Evolutionary conservation across 1,284 basidiomycete species (phyloP).

Genomic region (Ganoderma sinense): DNA sequence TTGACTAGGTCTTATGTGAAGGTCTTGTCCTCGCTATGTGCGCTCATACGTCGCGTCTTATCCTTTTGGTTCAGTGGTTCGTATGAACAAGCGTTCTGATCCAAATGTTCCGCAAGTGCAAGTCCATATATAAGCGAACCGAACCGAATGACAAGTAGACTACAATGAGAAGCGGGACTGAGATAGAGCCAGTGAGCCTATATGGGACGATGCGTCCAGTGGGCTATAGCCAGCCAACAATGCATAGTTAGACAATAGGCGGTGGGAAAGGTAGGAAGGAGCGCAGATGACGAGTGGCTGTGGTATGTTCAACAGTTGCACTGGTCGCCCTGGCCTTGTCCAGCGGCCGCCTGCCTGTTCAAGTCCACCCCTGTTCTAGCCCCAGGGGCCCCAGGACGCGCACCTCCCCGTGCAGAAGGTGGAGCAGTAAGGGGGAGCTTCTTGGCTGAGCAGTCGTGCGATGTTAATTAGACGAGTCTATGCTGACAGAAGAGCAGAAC

Average conservation of each 20-base stretch:
- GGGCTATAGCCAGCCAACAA: slow-evolving; percentile 8
- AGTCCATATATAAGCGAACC: slow-evolving; percentile 32
- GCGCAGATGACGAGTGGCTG: slow-evolving; percentile 13
- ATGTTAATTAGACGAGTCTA: slow-evolving; percentile 19
- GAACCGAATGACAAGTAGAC: slow-evolving; percentile 26
- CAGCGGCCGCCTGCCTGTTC: slow-evolving; percentile 63
- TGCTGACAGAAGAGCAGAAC: slow-evolving; percentile 34
- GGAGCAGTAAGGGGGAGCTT: slow-evolving; percentile 82
- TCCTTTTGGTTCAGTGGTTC: background rate
- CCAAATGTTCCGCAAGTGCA: slow-evolving; percentile 6
- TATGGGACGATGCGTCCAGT: background rate
- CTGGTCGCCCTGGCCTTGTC: slow-evolving; percentile 62
- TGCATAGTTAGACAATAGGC: slow-evolving; percentile 13
- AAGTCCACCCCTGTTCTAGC: slow-evolving; percentile 72
- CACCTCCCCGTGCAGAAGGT: slow-evolving; percentile 61
- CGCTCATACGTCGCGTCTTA: background rate
- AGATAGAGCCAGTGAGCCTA: slow-evolving; percentile 11
- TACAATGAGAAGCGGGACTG: slow-evolving; percentile 23
- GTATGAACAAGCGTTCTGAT: background rate
- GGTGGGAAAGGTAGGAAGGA: slow-evolving; percentile 27
- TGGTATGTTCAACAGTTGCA: slow-evolving; percentile 73
- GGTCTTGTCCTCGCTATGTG: background rate
- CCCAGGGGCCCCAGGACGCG: slow-evolving; percentile 53
- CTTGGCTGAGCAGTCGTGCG: slow-evolving; percentile 62
- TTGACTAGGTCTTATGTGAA: background rate